Conservation (phyloP, 2,329 filamentous ascomycete genomes). For the Fusarium verticillioides region DNA sequence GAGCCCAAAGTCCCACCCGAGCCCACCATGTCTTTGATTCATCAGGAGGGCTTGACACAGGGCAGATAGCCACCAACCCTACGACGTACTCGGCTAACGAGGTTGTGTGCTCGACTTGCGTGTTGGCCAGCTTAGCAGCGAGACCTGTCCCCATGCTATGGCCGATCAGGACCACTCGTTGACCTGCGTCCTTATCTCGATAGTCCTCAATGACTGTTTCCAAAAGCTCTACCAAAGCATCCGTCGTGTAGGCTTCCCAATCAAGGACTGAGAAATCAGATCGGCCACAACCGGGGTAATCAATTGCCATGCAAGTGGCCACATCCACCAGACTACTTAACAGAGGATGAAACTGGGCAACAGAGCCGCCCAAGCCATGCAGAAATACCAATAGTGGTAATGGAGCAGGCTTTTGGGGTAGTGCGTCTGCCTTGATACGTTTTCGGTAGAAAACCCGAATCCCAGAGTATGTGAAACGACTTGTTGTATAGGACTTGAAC, state of each 20-base stretch:
- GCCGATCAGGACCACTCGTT: slow-evolving; percentile 82
- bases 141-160: slow-evolving; percentile 93
- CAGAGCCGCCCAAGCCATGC: slow-evolving; percentile 92
- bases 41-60: slow-evolving; percentile 72
- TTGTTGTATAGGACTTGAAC: slow-evolving; percentile 77
- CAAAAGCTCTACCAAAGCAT: slow-evolving; percentile 80
- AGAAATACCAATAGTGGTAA: slow-evolving; percentile 90
- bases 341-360: slow-evolving; percentile 86
- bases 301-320: slow-evolving; percentile 83
- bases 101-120: slow-evolving; percentile 55
- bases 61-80: slow-evolving; percentile 85
- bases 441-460: slow-evolving; percentile 86
- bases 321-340: slow-evolving; percentile 84
- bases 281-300: slow-evolving; percentile 88
- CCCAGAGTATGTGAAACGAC: slow-evolving; percentile 74
- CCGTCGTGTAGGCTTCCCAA: slow-evolving; percentile 83
- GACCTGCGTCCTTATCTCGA: slow-evolving; percentile 70
- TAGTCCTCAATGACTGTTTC: slow-evolving; percentile 79
- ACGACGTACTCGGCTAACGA: slow-evolving; percentile 72
- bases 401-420: slow-evolving; percentile 77
- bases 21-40: slow-evolving; percentile 57
- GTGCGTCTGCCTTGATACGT: slow-evolving; percentile 83
- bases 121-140: slow-evolving; percentile 73
- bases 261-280: slow-evolving; percentile 77
- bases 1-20: slow-evolving; percentile 72